A percentile compares a stretch with the other conserved stretches of the same genome.
These are phyloP conservation scores for Clathrus columnatus DNA, from an alignment of 768 basidiomycete genomes.

Conservation along the genomic window DNA sequence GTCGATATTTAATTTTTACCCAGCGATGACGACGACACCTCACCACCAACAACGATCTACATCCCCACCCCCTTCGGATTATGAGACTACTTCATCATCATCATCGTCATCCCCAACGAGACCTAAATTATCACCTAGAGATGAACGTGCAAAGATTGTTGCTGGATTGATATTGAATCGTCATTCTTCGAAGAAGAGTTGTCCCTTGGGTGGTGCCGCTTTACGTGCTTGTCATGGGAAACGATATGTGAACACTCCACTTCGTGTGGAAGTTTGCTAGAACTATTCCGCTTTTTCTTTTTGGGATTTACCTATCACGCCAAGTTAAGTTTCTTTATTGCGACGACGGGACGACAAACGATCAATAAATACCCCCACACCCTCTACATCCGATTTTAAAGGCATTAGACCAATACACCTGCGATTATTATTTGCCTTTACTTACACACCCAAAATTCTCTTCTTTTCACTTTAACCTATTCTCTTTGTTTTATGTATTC, in stretches of 20 bases:
- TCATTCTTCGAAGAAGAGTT: background rate
- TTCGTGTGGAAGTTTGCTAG: background rate
- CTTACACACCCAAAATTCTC: background rate
- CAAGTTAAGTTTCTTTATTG: background rate
- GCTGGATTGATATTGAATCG: background rate
- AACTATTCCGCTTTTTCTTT: background rate
- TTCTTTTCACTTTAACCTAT: background rate
- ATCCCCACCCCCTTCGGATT: background rate
- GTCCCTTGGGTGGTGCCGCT: background rate
- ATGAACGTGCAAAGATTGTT: constrained; percentile 2
- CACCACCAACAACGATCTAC: background rate
- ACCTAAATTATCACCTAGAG: background rate
- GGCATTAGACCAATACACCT: no score
- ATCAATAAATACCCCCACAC: background rate
- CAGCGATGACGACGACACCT: no score
- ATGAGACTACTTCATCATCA: background rate
- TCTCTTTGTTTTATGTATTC: background rate
- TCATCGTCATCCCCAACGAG: background rate
- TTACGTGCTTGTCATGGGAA: background rate
- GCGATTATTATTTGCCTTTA: no score
- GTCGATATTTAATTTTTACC: no score
- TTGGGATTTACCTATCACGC: background rate
- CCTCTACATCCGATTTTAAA: background rate
- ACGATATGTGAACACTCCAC: background rate
- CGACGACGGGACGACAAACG: background rate